These are phyloP conservation scores for Leersia perrieri DNA, from an alignment of 176 grass and related monocot species.

Conservation along the genomic window DNA sequence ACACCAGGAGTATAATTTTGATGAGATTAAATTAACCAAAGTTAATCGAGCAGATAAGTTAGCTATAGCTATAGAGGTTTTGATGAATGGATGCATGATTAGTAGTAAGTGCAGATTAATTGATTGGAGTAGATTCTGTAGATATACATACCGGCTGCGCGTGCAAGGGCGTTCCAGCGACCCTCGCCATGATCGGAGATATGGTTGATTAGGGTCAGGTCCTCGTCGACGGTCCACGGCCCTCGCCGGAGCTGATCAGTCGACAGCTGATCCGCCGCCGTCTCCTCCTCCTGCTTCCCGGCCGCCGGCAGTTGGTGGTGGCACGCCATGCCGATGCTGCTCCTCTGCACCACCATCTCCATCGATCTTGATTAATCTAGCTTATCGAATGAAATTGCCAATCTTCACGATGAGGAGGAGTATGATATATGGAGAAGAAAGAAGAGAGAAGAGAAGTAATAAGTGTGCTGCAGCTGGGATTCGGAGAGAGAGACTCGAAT, in stretches of 20 bases:
- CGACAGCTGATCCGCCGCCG: not conserved
- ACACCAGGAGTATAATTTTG: too few relatives aligned
- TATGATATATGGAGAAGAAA: not conserved
- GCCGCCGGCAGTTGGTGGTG: not conserved
- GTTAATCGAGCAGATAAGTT: too few relatives aligned
- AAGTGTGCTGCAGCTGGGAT: not conserved
- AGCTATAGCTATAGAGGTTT: too few relatives aligned
- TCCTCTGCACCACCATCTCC: slow-evolving; percentile 34
- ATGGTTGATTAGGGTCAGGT: slow-evolving; percentile 52
- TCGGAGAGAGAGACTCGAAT: not conserved
- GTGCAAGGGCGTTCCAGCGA: slow-evolving; percentile 51
- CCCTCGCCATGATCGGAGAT: slow-evolving; percentile 56
- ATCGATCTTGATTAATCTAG: not conserved
- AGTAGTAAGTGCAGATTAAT: too few relatives aligned
- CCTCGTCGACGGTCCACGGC: slow-evolving; percentile 63
- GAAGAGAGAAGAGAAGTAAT: not conserved
- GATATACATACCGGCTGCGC: slow-evolving; percentile 32
- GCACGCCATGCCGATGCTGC: not conserved
- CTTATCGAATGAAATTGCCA: not conserved
- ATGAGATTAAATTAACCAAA: too few relatives aligned
- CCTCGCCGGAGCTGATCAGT: slow-evolving; percentile 37
- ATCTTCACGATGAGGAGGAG: not conserved
- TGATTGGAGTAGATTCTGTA: too few relatives aligned
- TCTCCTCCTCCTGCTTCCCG: not conserved
- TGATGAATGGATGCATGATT: too few relatives aligned